Conservation (phyloP, 371 early-diverging fungal genomes). For the Nosema muscidifuracis region DNA sequence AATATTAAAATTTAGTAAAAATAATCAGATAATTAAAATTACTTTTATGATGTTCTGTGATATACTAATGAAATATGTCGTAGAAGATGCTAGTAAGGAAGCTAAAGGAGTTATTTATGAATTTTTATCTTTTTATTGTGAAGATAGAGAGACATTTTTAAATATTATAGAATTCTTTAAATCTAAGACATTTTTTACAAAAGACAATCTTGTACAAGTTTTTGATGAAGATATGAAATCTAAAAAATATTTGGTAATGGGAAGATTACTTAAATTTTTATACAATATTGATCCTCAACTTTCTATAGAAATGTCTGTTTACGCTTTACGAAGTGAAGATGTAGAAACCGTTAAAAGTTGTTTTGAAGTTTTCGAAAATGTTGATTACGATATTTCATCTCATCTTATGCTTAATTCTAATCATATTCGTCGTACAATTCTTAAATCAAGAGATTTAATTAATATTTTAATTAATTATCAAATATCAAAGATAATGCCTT, state of each 20-base stretch:
- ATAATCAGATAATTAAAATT: constrained; percentile 17
- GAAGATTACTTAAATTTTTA: constrained; percentile 41
- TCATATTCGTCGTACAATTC: constrained; percentile 46
- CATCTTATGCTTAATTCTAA: constrained; percentile 26
- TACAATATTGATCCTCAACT: constrained; percentile 7
- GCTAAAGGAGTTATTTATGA: constrained; percentile 45
- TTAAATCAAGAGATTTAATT: constrained; percentile 25
- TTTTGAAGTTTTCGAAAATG: constrained; percentile 32
- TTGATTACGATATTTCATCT: not conserved
- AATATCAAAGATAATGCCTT: constrained; percentile 22
- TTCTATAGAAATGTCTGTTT: constrained; percentile 13
- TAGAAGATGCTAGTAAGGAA: not conserved
- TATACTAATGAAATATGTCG: constrained; percentile 36
- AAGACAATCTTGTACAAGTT: constrained; percentile 18
- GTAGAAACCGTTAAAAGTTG: constrained; percentile 31
- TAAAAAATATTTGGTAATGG: too few species aligned
- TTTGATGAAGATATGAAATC: constrained; percentile 21
- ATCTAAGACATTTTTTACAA: constrained; percentile 22
- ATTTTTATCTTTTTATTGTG: constrained; percentile 32
- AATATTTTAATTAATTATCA: constrained; percentile 41
- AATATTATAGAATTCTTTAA: constrained; percentile 35
- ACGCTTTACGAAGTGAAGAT: constrained; percentile 51
- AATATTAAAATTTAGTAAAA: constrained; percentile 15
- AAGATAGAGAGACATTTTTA: constrained; percentile 29
- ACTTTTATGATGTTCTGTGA: constrained; percentile 42